These are phyloP conservation scores for Debaryomycetaceae sp. DNA, from an alignment of 1,139 yeast genomes.

Conservation along the genomic window DNA sequence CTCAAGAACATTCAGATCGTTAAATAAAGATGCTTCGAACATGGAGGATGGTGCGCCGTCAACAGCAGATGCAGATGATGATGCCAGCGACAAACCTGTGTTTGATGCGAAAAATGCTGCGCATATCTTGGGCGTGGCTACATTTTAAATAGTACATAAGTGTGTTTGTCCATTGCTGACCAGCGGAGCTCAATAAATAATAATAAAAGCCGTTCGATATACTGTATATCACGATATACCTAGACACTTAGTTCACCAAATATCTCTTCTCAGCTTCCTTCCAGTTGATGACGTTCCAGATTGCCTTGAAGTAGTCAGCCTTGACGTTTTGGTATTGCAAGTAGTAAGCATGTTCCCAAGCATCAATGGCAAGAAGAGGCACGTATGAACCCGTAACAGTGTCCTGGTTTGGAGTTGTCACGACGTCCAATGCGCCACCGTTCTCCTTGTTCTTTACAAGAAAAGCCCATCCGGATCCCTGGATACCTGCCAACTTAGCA, in stretches of 20 bases:
- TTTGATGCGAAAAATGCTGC: slow-evolving; percentile 87
- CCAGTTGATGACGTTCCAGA: slow-evolving; percentile 98
- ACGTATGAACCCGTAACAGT: slow-evolving; percentile 70
- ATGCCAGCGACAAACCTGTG: slow-evolving; percentile 22
- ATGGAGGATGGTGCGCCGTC: slow-evolving; percentile 21
- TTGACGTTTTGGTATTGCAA: slow-evolving; percentile 93
- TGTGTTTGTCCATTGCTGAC: too few species aligned
- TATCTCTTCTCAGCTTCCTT: slow-evolving; percentile 80
- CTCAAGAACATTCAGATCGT: slow-evolving; percentile 59
- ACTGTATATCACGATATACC: not conserved
- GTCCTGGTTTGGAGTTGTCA: slow-evolving; percentile 88
- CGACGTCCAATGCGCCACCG: slow-evolving; percentile 73
- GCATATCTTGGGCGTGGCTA: slow-evolving; percentile 67
- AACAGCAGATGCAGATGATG: slow-evolving; percentile 8
- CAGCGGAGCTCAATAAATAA: not conserved
- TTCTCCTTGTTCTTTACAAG: slow-evolving; percentile 82
- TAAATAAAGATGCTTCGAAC: slow-evolving; percentile 35
- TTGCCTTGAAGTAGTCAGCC: slow-evolving; percentile 92
- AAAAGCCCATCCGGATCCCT: slow-evolving; percentile 99
- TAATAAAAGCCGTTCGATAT: not conserved
- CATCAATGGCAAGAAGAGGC: slow-evolving; percentile 91
- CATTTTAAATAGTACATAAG: slow-evolving; percentile 39
- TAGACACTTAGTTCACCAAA: slow-evolving; percentile 8
- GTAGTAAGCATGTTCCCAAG: slow-evolving; percentile 99
- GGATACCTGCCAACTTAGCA: slow-evolving; percentile 82